A percentile compares a stretch with the other conserved stretches of the same genome.
Conservation (phyloP, 2,329 filamentous ascomycete species). For the Venturia effusa region DNA sequence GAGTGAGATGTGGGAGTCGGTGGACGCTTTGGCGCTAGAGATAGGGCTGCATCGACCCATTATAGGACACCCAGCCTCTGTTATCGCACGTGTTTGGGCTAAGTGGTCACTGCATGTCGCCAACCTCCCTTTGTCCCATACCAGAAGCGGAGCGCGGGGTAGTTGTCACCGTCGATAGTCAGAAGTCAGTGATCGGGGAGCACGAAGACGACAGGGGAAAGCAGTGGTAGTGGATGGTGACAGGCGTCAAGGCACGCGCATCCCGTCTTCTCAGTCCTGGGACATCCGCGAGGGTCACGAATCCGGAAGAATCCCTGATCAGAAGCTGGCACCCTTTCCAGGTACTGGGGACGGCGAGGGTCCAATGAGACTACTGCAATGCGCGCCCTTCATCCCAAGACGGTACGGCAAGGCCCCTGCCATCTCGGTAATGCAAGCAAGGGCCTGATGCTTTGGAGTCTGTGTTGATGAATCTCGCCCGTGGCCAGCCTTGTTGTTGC, state of each 20-base stretch:
- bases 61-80: neutral
- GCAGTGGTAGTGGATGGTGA: neutral
- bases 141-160: neutral
- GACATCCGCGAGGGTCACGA: neutral
- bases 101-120: neutral
- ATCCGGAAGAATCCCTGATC: neutral
- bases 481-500: neutral
- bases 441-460: neutral
- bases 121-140: neutral
- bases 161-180: neutral
- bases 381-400: neutral
- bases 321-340: neutral
- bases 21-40: neutral
- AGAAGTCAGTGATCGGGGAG: neutral
- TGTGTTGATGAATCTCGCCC: neutral
- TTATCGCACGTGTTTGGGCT: neutral
- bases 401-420: neutral
- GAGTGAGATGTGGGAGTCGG: neutral
- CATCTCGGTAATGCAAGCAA: neutral
- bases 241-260: neutral
- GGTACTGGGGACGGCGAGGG: neutral
- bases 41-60: constrained; percentile 1
- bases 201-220: neutral
- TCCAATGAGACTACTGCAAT: neutral
- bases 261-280: neutral